These are phyloP conservation scores for Coemansia umbellata DNA, from an alignment of 192 early-diverging fungal species.

Conservation along the genomic window DNA sequence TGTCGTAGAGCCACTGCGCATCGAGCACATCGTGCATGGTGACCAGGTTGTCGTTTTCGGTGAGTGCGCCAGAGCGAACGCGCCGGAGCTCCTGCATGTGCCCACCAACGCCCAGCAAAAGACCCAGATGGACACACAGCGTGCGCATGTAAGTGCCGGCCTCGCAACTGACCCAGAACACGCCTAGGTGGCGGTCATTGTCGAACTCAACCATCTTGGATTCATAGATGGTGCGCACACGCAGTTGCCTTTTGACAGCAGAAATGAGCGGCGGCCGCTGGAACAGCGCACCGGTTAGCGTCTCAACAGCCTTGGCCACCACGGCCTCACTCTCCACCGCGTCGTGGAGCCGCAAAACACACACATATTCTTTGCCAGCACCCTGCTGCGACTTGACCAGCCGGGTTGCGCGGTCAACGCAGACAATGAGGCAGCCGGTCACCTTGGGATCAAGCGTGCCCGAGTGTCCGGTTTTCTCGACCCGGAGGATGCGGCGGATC, in stretches of 20 bases:
- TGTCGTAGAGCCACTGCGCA: conserved; percentile 98
- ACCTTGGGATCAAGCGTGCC: conserved; percentile 99
- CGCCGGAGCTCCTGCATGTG: conserved; percentile 99
- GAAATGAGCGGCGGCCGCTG: conserved; percentile 98
- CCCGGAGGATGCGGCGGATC: conserved; percentile 95
- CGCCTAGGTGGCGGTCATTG: conserved; percentile 91
- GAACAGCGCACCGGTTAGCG: conserved; percentile 97
- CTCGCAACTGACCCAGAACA: conserved; percentile 98
- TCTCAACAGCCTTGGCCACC: conserved; percentile 82
- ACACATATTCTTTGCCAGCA: conserved; percentile 99
- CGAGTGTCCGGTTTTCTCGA: conserved; percentile 98
- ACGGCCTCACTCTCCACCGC: conserved; percentile 88
- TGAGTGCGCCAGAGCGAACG: conserved; percentile 87
- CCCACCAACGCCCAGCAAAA: conserved; percentile 91
- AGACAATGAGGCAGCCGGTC: conserved; percentile 98
- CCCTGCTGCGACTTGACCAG: conserved; percentile 99
- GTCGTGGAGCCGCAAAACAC: conserved; percentile 91
- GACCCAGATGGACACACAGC: conserved; percentile 96
- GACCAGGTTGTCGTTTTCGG: conserved; percentile 91
- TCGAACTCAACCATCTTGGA: conserved; percentile 95
- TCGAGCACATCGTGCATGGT: conserved; percentile 99
- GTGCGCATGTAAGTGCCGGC: conserved; percentile 99
- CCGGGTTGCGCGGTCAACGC: conserved; percentile 96
- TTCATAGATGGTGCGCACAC: conserved; percentile 97
- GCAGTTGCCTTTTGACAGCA: conserved; percentile 98